These are phyloP conservation scores for Vachellia pachyceras DNA, from an alignment of 306 rosid genomes.

Conservation along the genomic window DNA sequence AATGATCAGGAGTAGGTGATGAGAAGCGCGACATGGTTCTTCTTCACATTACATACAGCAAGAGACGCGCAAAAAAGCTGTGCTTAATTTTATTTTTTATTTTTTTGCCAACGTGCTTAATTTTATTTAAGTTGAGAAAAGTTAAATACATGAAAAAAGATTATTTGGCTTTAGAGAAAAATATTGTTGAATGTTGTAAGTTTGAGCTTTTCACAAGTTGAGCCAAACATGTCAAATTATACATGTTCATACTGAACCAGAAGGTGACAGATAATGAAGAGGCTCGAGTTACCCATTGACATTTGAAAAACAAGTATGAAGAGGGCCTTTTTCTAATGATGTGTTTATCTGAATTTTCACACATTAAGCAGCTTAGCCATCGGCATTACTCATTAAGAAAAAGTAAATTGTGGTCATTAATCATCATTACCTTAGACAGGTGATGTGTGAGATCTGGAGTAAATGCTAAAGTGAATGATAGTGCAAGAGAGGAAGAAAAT, in stretches of 20 bases:
- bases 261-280: conserved; percentile 47
- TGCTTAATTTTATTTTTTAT: conserved; percentile 43
- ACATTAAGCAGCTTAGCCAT: conserved; percentile 39
- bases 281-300: conserved; percentile 22
- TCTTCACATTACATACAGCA: conserved; percentile 52
- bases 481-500: conserved; percentile 16
- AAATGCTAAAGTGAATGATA: conserved; percentile 35
- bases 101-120: no score
- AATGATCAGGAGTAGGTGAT: conserved; percentile 82
- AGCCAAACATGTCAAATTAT: conserved; percentile 45
- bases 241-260: conserved; percentile 36
- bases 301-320: background rate
- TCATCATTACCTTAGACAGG: conserved; percentile 39
- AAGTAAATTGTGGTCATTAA: conserved; percentile 13
- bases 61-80: conserved; percentile 63
- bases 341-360: background rate
- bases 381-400: conserved; percentile 15
- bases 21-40: conserved; percentile 48
- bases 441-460: conserved; percentile 41
- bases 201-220: no score
- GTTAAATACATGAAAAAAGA: no score
- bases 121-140: no score
- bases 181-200: no score
- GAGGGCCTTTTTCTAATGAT: background rate
- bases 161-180: background rate